A percentile compares a stretch with the other conserved stretches of the same genome.
Evolutionary conservation across 2,329 filamentous ascomycete genomes (phyloP).

Genomic region (Calcarisporium arbuscula): DNA sequence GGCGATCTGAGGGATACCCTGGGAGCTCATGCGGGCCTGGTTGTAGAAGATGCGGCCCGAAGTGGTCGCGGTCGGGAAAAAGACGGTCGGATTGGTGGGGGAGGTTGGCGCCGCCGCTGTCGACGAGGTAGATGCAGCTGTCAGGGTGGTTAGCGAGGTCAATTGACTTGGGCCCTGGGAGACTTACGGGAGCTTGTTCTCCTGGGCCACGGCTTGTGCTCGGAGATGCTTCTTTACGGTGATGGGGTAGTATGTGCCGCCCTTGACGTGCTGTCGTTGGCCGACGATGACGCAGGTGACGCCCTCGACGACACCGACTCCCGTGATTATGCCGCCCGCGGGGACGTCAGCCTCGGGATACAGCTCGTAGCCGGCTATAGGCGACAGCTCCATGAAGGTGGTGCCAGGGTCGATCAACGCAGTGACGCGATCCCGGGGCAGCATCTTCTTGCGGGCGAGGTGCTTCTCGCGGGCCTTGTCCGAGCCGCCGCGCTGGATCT

Average conservation of each 20-base stretch:
- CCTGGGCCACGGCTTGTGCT: constrained; percentile 82
- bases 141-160: constrained; percentile 4
- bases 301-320: constrained; percentile 82
- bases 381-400: constrained; percentile 86
- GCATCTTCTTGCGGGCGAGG: constrained; percentile 82
- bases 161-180: neutral
- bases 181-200: constrained; percentile 67
- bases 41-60: constrained; percentile 98
- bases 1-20: constrained; percentile 86
- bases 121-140: constrained; percentile 89
- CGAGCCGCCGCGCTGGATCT: constrained; percentile 69
- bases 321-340: constrained; percentile 86
- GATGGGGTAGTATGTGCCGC: constrained; percentile 93
- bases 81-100: constrained; percentile 94
- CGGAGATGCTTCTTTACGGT: constrained; percentile 96
- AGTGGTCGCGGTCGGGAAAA: constrained; percentile 91
- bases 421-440: constrained; percentile 82
- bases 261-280: constrained; percentile 96
- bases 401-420: constrained; percentile 84
- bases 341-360: constrained; percentile 86
- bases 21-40: constrained; percentile 85
- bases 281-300: constrained; percentile 90
- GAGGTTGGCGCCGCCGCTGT: constrained; percentile 91
- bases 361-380: constrained; percentile 79
- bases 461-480: constrained; percentile 85